Conservation (phyloP, 768 basidiomycete species). For the Chlorophyllum brunneum region DNA sequence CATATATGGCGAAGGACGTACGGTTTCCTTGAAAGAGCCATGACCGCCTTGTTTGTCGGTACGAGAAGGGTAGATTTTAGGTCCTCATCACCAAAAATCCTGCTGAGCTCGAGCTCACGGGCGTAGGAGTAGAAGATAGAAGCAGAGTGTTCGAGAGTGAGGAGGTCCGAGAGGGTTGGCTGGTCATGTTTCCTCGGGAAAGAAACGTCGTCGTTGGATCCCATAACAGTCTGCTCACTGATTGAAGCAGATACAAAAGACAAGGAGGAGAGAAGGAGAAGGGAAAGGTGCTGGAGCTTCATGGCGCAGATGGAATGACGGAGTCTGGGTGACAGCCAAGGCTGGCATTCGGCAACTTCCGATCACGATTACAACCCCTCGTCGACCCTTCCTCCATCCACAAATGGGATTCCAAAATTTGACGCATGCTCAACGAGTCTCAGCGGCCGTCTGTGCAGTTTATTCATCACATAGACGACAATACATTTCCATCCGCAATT, state of each 20-base stretch:
- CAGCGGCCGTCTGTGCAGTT: background rate
- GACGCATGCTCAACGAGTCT: background rate
- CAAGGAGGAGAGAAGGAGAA: slow-evolving; percentile 28
- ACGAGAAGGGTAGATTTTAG: slow-evolving; percentile 60
- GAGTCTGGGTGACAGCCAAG: background rate
- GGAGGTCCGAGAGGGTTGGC: slow-evolving; percentile 68
- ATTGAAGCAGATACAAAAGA: slow-evolving; percentile 25
- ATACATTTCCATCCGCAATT: too few relatives aligned
- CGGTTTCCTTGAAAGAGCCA: slow-evolving; percentile 80
- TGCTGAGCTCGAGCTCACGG: slow-evolving; percentile 62
- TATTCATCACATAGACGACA: too few relatives aligned
- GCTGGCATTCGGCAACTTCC: slow-evolving; percentile 5
- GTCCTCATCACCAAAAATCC: slow-evolving; percentile 37
- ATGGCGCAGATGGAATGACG: slow-evolving; percentile 22
- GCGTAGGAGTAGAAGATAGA: slow-evolving; percentile 88
- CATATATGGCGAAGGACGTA: slow-evolving; percentile 37
- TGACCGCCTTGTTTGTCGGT: slow-evolving; percentile 86
- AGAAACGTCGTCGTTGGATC: slow-evolving; percentile 14
- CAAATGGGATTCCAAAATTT: background rate
- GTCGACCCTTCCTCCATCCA: too few relatives aligned
- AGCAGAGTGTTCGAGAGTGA: slow-evolving; percentile 70
- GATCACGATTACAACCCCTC: too few relatives aligned
- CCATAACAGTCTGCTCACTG: slow-evolving; percentile 33
- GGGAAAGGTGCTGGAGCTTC: slow-evolving; percentile 27
- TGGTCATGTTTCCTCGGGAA: slow-evolving; percentile 36